Evolutionary conservation across 139 green algal species (phyloP), one percentile per base, ranked within the genome.

Genomic region (Astrephomene gubernaculifera): DNA sequence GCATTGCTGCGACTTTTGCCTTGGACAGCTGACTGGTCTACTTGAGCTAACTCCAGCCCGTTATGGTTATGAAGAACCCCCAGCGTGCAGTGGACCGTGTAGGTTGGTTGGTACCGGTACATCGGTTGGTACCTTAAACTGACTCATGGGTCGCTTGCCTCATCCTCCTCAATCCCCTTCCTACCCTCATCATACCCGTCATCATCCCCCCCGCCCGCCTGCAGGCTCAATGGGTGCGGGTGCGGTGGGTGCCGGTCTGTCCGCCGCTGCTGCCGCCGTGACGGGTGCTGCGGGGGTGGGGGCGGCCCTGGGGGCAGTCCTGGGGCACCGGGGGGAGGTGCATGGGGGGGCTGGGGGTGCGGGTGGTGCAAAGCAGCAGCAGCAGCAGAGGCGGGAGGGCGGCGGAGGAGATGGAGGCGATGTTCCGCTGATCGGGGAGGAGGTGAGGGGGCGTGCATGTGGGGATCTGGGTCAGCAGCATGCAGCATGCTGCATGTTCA

Each of bases 141-240:
- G 49, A 12, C 49, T 57, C 14, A 17, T 17, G 17, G 14, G 49
- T 12, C 17, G 14, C 14, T 57, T 57, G 49, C 14, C 49, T 57
- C 14, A 17, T 17, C 24, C 21, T 22, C 60, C 24, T 29, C 25
- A 17, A 17, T 17, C 24, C 21, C 60, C 60, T 31, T 29, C 25
- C 60, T 31, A 29, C 24, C n/a, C 21, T 35, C 60, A 35, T 19
- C 8, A 67, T 31, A 14, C 21, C 21, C n/a, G 19, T 31, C 21
- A 31, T 1, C 21, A 12, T 19, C 25, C 36, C 0, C 7, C 19
- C 38, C 25, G 17, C 1, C 25, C 31, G 17, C 6, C 21, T n/a
- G 25, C 76, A 83, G 76, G 76, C 38, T 73, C 76, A 14, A 2
- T 83, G 60, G 60, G 39, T 19, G 76, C 76, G n/a, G 76, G 76